Evolutionary conservation across 805 yeast species (phyloP).

Genomic region (Candida endomychidarum): DNA sequence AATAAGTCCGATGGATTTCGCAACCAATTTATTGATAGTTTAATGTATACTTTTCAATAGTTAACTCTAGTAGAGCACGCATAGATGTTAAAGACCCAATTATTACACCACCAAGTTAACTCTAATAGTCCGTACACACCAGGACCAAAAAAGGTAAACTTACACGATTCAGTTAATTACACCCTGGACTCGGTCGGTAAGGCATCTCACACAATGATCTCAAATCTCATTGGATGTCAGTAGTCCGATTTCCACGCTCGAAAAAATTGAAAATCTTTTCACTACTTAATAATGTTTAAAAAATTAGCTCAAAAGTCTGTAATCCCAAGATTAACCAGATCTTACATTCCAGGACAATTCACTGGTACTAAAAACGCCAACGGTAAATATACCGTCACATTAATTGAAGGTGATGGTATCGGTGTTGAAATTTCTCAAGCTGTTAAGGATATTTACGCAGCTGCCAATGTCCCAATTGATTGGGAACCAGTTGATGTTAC

Average conservation of each 20-base stretch:
- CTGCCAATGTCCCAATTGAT: constrained; percentile 93
- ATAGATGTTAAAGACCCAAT: too few relatives aligned
- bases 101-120: too few relatives aligned
- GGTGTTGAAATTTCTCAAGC: constrained; percentile 95
- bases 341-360: constrained; percentile 63
- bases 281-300: constrained; percentile 30
- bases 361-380: constrained; percentile 63
- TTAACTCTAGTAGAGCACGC: too few relatives aligned
- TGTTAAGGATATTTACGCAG: constrained; percentile 87
- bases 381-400: constrained; percentile 90
- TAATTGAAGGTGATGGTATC: constrained; percentile 96
- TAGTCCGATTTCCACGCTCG: constrained; percentile 10
- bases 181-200: too few relatives aligned
- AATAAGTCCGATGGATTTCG: constrained; percentile 1
- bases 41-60: not conserved
- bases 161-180: too few relatives aligned
- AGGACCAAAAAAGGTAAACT: too few relatives aligned
- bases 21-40: constrained; percentile 1
- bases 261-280: constrained; percentile 9
- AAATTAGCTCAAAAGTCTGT: constrained; percentile 28
- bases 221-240: constrained; percentile 8
- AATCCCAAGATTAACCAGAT: constrained; percentile 37
- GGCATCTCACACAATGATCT: not conserved
- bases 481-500: constrained; percentile 98
- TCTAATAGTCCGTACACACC: too few relatives aligned